A percentile compares a stretch with the other conserved stretches of the same genome.
Conservation (phyloP, 441 rosid species). For the Mallotus japonicus region DNA sequence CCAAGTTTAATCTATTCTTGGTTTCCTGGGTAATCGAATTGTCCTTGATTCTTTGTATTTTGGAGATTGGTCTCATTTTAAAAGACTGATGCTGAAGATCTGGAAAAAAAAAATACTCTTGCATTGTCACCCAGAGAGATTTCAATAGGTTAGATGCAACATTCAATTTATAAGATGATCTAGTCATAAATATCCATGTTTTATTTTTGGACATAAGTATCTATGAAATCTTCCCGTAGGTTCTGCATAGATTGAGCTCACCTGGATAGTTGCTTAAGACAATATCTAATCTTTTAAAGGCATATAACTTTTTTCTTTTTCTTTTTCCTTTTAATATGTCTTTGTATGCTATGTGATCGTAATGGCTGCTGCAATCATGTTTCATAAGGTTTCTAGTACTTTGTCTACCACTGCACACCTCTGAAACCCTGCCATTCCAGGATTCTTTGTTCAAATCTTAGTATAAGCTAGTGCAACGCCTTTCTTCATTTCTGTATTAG, state of each 20-base stretch:
- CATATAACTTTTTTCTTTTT: not conserved
- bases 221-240: not conserved
- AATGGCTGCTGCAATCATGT: conserved; percentile 2
- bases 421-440: conserved; percentile 7
- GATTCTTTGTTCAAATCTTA: conserved; percentile 5
- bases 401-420: not conserved
- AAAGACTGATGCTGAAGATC: not conserved
- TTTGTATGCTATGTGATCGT: not conserved
- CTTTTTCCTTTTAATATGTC: not conserved
- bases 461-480: not conserved
- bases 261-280: not conserved
- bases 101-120: not conserved
- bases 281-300: not conserved
- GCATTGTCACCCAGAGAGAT: conserved; percentile 1
- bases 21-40: not conserved
- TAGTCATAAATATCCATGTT: not conserved
- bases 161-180: not conserved
- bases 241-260: not conserved
- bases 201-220: no score
- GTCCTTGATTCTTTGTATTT: not conserved
- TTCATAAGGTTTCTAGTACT: conserved; percentile 9
- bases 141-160: not conserved
- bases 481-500: not conserved
- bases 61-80: not conserved
- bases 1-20: not conserved